A percentile compares a stretch with the other conserved stretches of the same genome.
Evolutionary conservation across 108 stramenopile genomes (phyloP).

Genomic region (Seminavis robusta): DNA sequence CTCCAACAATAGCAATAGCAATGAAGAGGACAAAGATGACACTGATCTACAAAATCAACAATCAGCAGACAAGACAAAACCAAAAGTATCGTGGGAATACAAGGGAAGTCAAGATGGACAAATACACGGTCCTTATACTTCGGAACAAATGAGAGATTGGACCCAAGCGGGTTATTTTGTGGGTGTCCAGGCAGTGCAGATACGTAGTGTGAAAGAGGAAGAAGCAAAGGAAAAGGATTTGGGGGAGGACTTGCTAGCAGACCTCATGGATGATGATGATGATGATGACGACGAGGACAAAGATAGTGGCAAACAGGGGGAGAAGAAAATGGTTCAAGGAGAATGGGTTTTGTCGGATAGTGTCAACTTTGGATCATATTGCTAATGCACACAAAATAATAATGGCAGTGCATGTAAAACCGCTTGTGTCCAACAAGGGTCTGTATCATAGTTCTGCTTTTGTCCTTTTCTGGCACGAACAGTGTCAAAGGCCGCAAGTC

Average conservation of each 20-base stretch:
- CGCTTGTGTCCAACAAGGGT: too few species aligned
- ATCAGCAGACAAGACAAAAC: not conserved
- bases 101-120: conserved; percentile 69
- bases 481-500: too few species aligned
- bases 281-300: conserved; percentile 29
- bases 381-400: too few species aligned
- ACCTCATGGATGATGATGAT: conserved; percentile 69
- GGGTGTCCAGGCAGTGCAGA: conserved; percentile 67
- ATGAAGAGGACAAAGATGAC: not conserved
- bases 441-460: too few species aligned
- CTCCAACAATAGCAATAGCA: conserved; percentile 11
- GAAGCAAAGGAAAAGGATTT: not conserved
- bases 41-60: conserved; percentile 17
- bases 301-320: not conserved
- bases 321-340: conserved; percentile 1
- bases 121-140: conserved; percentile 78
- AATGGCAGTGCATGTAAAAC: too few species aligned
- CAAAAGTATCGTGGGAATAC: conserved; percentile 68
- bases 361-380: conserved; percentile 30
- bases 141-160: conserved; percentile 79
- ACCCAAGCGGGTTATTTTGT: conserved; percentile 78
- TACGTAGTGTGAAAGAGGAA: conserved; percentile 38
- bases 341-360: conserved; percentile 26
- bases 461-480: too few species aligned
- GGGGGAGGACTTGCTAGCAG: conserved; percentile 72